Evolutionary conservation across 257 asterid genomes (phyloP), one percentile per base, ranked within the genome.

Genomic region (Solanum clarkiae): DNA sequence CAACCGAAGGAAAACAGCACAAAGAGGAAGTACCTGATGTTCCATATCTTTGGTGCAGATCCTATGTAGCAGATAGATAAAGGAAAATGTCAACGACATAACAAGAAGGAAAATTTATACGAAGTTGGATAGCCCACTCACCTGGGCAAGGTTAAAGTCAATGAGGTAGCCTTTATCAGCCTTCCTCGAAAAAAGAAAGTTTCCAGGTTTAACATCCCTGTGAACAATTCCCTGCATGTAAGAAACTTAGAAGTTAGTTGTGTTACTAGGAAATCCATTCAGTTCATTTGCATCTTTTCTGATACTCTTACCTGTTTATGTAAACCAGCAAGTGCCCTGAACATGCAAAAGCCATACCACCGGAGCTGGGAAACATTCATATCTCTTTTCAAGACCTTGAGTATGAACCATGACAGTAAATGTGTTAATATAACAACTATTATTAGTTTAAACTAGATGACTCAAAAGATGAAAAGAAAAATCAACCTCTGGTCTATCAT

Each of bases 141-240:
- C 99, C 94, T 93, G 84, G 83, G 98, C 99, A 87, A 96, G 98
- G 87, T 96, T 96, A 89, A 96, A 96, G 92, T 96, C 99, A 82
- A 96, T 93, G 90, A 96, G 95, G 85, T 90, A 96, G 71, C 99
- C 98, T 90, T 94, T 91, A 86, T 92, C 91, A 88, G 87, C 86
- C 91, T 90, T 93, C 56, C 98, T 91, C 84, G 97, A 91, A 91
- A 92, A 96, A 84, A 96, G 98, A 81, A 96, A 96, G 91, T 96
- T 96, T 56, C 99, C 99, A 70, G 98, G 99, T 88, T 96, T 96
- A 87, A 96, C 97, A 88, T 96, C 99, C 90, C 99, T 92, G 87
- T 96, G 99, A 83, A 94, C 95, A 89, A 96, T 90, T 59, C 95
- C 98, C 99, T 96, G 93, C 54, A 88, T 82, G 87, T 68, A 82